Base-by-base conservation (phyloP, 23 red algal genomes). In the Gracilaria caudata region DNA sequence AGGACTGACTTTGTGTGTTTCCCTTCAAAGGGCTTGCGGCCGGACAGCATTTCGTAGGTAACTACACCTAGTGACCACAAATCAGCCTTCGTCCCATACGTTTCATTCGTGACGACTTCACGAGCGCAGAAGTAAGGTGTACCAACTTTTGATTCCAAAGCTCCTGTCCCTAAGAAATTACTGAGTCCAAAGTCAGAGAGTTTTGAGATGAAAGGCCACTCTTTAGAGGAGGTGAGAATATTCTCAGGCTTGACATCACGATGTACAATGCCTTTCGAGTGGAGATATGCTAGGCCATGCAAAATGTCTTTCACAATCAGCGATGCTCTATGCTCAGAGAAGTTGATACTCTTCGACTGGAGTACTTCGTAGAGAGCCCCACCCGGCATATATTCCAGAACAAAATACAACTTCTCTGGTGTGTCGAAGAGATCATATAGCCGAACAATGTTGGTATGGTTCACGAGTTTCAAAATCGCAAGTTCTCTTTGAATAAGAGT, bases 221-320 rank as follows among this genome's bases (percentile, higher is more conserved):
- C 45, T 19, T 74, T 85, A 13, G 86, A 51, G 14, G 88, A 87
- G 53, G 83, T 84, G 20, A 95, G 78, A 49, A 95, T 88, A 68
- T 95, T 95, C 60, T 95, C 94, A 4, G 94, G 94, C 73, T 98
- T 98, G 29, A 98, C 80, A 86, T 98, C 95, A 58, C 95, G 81
- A 90, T 98, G 95, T 57, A 98, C 95, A 74, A 98, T 98, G 25
- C 89, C 89, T 38, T 90, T 88, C 6, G 68, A 58, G 65, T 98
- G 95, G 39, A 98, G 66, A 64, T 98, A 98, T 43, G 56, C 84
- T 7, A 98, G 81, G 17, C 95, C 95, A 21, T 90, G 80, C 30
- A 98, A 73, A 57, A 98, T 85, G 53, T 94, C 86, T 21, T 89
- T 87, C 51, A 94, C 90, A 17, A 98, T 94, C 20, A 73, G 39